Base-by-base conservation (phyloP, 768 basidiomycete species). In the Lactarius tabidus region DNA sequence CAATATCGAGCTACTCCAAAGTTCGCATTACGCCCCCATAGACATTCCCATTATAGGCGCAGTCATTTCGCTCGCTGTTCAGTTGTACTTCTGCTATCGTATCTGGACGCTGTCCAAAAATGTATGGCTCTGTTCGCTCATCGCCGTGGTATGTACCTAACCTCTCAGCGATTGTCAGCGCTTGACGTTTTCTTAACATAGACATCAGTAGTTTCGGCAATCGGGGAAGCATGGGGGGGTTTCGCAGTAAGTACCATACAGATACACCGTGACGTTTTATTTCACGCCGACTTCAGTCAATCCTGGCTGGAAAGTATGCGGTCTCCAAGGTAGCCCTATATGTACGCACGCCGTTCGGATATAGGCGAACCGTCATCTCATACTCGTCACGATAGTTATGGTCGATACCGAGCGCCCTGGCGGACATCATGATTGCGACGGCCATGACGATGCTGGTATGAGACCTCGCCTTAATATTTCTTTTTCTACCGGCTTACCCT, bases 71-170 rank as follows among this genome's bases (percentile, higher is more conserved):
- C 59, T 76, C 62, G 43, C 69, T 15, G 70, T 75, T 7, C 76
- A 76, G 57, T 39, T 68, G 17, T 76, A 76, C 62, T 76, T 74
- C 68, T 74, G 74, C 59, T 75, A 73, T 59, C 71, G 75, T 17
- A 75, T 77, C 23, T 72, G 70, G 68, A 59, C 66, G 7, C 67
- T 76, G 38, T 63, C 70, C 60, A 62, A 4, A 53, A 56, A 36
- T 66, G 10, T 35, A 10, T 58, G 38, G 60, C 15, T 62, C 26
- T 66, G 60, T n/a, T 4, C 33, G 10, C 3, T 58, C 20, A 66
- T 66, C 51, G 39, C 60, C 8, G 12, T 45, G 10, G 65, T 66
- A 53, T 28, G 60, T 57, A 2, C 29, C n/a, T n/a, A n/a, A 48
- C 9, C 18, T 36, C 17, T n/a, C 23, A 23, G 14, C 56, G 28